These are phyloP conservation scores for Trichoderma atroviride DNA, from an alignment of 2,329 filamentous ascomycete genomes.

Conservation along the genomic window DNA sequence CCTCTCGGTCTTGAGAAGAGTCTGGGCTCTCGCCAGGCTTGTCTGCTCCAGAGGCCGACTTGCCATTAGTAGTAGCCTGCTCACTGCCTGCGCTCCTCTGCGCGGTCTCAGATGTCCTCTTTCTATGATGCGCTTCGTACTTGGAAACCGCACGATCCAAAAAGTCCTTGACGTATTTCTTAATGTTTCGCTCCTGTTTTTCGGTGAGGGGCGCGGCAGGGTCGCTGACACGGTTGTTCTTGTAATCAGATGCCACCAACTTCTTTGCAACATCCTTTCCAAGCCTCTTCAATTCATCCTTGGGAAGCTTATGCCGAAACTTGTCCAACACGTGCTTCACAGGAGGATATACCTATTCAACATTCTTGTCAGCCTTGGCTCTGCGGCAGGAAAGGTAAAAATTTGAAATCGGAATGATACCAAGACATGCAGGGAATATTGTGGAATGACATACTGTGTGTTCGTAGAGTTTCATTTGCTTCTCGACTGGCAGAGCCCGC, in stretches of 20 bases:
- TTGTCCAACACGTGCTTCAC: slow-evolving; percentile 86
- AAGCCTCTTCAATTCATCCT: slow-evolving; percentile 69
- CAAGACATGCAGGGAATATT: not conserved
- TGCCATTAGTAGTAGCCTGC: slow-evolving; percentile 19
- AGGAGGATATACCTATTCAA: slow-evolving; percentile 68
- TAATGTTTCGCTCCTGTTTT: slow-evolving; percentile 81
- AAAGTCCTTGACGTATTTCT: slow-evolving; percentile 80
- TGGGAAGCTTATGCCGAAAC: slow-evolving; percentile 83
- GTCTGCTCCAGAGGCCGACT: slow-evolving; percentile 26
- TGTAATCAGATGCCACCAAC: slow-evolving; percentile 88
- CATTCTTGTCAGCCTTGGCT: slow-evolving; percentile 1
- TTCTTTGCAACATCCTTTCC: slow-evolving; percentile 78
- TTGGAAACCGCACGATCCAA: slow-evolving; percentile 85
- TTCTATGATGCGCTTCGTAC: slow-evolving; percentile 67
- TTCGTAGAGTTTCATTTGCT: slow-evolving; percentile 94
- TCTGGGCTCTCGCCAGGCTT: slow-evolving; percentile 26
- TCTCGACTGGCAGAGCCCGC: slow-evolving; percentile 71
- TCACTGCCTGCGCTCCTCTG: slow-evolving; percentile 33
- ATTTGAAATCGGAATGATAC: not conserved
- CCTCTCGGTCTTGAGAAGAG: slow-evolving; percentile 18
- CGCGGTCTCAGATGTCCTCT: slow-evolving; percentile 52
- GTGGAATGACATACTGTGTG: slow-evolving; percentile 70
- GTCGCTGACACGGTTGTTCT: slow-evolving; percentile 81
- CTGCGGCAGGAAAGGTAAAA: not conserved
- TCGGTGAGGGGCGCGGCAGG: slow-evolving; percentile 70